phyloP scores from a whole-genome alignment of 2,329 filamentous ascomycete genomes.

The Ilyonectria robusta region DNA sequence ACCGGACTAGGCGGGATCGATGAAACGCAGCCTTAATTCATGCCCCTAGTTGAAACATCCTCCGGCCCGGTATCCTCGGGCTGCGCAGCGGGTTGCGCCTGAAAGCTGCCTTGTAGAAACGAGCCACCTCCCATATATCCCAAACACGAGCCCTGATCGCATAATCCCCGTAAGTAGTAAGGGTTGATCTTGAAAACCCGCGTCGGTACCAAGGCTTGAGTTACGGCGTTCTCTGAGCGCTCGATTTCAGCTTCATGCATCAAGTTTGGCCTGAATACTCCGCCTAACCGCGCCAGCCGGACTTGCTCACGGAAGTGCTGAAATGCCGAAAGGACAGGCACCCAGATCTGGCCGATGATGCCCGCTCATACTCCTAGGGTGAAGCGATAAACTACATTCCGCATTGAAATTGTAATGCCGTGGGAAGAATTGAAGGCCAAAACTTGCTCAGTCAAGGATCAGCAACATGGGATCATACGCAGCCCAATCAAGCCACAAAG shows the following conservation, averaged over 20 bases:
- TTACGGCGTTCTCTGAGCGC: background rate
- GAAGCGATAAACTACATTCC: background rate
- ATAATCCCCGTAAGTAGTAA: constrained; percentile 13
- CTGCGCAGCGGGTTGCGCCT: constrained; percentile 6
- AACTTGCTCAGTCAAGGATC: background rate
- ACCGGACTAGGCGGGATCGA: constrained; percentile 19
- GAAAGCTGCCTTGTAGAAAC: constrained; percentile 4
- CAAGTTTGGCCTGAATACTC: constrained; percentile 4
- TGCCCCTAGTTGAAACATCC: constrained; percentile 8
- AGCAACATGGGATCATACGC: background rate
- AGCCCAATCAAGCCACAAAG: background rate
- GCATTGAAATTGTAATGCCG: background rate
- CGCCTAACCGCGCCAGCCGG: constrained; percentile 16
- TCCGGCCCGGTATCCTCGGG: constrained; percentile 13
- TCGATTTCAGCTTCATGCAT: constrained; percentile 22
- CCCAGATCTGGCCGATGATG: background rate
- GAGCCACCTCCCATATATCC: constrained; percentile 8
- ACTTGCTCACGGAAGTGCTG: background rate
- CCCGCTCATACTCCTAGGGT: background rate
- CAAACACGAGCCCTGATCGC: constrained; percentile 28
- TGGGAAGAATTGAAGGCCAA: background rate
- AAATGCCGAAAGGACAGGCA: background rate
- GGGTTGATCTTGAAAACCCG: constrained; percentile 17
- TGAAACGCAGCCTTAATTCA: constrained; percentile 24
- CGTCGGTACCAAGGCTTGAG: constrained; percentile 5